Conservation (phyloP, 1,284 basidiomycete species). For the Pseudozyma hubeiensis region DNA sequence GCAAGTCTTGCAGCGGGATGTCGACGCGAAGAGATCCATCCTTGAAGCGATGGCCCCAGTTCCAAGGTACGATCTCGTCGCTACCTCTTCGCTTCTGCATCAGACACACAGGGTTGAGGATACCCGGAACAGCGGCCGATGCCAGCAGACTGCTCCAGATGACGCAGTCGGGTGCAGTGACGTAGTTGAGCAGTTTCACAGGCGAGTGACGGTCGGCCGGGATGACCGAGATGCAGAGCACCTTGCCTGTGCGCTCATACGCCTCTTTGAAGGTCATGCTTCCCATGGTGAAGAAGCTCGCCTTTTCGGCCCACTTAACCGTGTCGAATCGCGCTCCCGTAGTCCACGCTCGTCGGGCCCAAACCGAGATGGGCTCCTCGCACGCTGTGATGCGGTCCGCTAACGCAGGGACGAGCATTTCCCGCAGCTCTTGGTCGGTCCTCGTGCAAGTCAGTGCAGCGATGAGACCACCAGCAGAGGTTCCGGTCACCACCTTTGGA, state of each 20-base stretch:
- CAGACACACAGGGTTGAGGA: slow-evolving; percentile 76
- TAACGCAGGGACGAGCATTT: slow-evolving; percentile 71
- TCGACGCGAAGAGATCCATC: slow-evolving; percentile 75
- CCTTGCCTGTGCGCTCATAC: slow-evolving; percentile 86
- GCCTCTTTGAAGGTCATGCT: slow-evolving; percentile 96
- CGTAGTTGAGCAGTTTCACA: slow-evolving; percentile 93
- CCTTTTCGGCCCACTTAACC: slow-evolving; percentile 81
- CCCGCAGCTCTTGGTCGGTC: slow-evolving; percentile 86
- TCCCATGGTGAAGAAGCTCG: slow-evolving; percentile 89
- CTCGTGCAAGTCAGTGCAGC: slow-evolving; percentile 82
- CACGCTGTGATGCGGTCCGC: slow-evolving; percentile 91
- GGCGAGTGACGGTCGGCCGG: slow-evolving; percentile 90
- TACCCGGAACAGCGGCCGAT: slow-evolving; percentile 66
- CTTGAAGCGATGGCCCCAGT: slow-evolving; percentile 77
- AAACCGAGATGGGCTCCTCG: slow-evolving; percentile 76
- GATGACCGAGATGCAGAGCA: slow-evolving; percentile 93
- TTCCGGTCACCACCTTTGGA: slow-evolving; percentile 88
- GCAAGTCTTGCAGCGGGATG: slow-evolving; percentile 90
- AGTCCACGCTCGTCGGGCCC: slow-evolving; percentile 82
- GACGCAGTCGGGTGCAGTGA: slow-evolving; percentile 88
- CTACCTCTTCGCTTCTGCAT: slow-evolving; percentile 87
- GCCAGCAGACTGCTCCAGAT: slow-evolving; percentile 72
- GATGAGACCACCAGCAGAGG: slow-evolving; percentile 87
- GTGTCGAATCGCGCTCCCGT: slow-evolving; percentile 96
- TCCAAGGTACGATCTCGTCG: slow-evolving; percentile 88